Evolutionary conservation across 371 early-diverging fungal genomes (phyloP), one percentile per base, ranked within the genome.

Genomic region (Sporodiniella umbellata): DNA sequence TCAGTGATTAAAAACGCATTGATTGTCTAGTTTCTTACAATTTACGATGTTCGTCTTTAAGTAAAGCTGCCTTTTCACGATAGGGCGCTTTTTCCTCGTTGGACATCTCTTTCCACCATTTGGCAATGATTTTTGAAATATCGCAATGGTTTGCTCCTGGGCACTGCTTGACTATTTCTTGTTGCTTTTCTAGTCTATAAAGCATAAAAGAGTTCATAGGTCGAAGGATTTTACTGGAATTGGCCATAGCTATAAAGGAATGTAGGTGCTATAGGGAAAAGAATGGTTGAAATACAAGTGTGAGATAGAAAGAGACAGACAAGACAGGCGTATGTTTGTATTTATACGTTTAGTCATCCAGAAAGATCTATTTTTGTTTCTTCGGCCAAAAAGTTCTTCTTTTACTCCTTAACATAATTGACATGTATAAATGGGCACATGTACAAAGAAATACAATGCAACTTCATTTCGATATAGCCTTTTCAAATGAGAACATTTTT

Each of bases 81-180:
- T 81, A 89, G 31, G 56, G 62, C 37, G 76, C 65, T 62, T 83
- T 87, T 18, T 84, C 75, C n/a, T 66, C 61, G 2, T 76, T 72
- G 6, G 68, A 48, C 39, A 81, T 77, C 24, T 68, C 64, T 47
- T 72, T 78, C 89, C 89, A 89, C 84, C 80, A 80, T 43, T 80
- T 71, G 0, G 85, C 86, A 44, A 83, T 78, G 43, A 86, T 83
- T 30, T 79, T 78, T 21, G 85, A 85, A 7, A 88, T 79, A 35
- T 86, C 86, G 38, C 84, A 82, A 66, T 86, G 85, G 42, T 81
- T 84, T 5, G 78, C 78, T 14, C 83, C 80, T 0, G 79, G 80
- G 49, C 80, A 70, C 19, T 65, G 56, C 18, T 69, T 60, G 14
- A 81, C 66, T 6, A 87, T 80, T 54, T 82, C 81, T 3, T 71